Base-by-base conservation (phyloP, 352 stramenopile species). In the Globisporangium nodosum region DNA sequence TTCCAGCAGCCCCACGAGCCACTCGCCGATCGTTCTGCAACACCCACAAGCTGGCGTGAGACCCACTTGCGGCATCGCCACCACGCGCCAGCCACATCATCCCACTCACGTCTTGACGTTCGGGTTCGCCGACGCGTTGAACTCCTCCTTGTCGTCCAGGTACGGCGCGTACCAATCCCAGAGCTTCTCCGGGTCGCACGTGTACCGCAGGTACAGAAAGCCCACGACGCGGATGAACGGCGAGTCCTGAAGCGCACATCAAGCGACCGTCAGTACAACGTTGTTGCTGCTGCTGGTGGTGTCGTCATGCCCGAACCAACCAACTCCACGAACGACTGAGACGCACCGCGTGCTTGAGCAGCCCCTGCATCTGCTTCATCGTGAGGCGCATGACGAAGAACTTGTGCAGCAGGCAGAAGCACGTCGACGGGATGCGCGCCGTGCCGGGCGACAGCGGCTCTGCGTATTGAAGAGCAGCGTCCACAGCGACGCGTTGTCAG, bases 191-290 rank as follows among this genome's bases (percentile, higher is more conserved):
- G 97, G 96, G 39, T 98, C 86, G 60, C 85, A 96, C 16, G 92
- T 94, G 76, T 98, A 99, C 37, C 97, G 81, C 18, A 99, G 79
- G 64, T 99, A 99, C n/a, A 99, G 75, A 66, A 99, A 98, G 0
- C 96, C 97, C 24, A 99, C 80, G 3, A 85, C 94, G 30, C 96
- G 92, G 63, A 99, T 98, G 69, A 98, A 99, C 4, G 95, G 92
- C 24, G 89, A 98, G 69, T 99, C 97, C 69, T 96, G 56, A 33
- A 31, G 9, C 15, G 45, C 15, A 15, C 27, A 57, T 35, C 31
- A 42, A 62, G 6, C 24, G 30, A 20, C 49, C 50, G 31, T 35
- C 47, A 18, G 56, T 43, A 13, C 5, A 13, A 6, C 37, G 37
- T 13, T 43, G 11, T 6, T 43, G 12, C 37, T 43, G 11, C 1